Base-by-base conservation (phyloP, 192 early-diverging fungal species). In the Piromyces finnis region DNA sequence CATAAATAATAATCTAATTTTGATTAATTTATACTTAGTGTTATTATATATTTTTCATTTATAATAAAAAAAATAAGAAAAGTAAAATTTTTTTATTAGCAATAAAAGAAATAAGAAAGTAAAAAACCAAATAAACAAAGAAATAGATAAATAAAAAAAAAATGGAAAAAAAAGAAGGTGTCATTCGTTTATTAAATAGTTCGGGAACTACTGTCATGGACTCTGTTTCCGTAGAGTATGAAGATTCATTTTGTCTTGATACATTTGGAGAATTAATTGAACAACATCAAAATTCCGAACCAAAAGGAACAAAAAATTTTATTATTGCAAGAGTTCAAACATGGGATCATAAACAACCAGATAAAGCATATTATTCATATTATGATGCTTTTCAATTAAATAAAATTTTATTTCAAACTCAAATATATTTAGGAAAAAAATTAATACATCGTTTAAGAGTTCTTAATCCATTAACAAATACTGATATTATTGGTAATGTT, bases 401-500 rank as follows among this genome's bases (percentile, higher is more conserved):
- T 82, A 91, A 89, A 83, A 88, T 88, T 32, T 82, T 91, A 17
- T 91, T 91, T 79, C 90, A 91, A 81, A 91, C 90, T 14, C 90
- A 91, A 84, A 30, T 88, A 1, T 91, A 91, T 79, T 81, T 91
- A 22, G 86, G 87, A 81, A 91, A 91, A 83, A 88, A 90, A 79
- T 81, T 90, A 29, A 91, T 91, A 27, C 90, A 91, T 80, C 83
- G 90, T 29, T 79, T 91, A n/a, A 88, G 90, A 77, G 90, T 91
- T 29, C 85, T 91, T 36, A 91, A 91, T 80, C 90, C 90, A 26
- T 81, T 91, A 32, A 90, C 89, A 5, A 91, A 91, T 80, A 89
- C 90, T 14, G 90, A 91, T 79, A 91, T 91, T 77, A 91, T 91
- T 78, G 90, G 90, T 30, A 88, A 91, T 79, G 90, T 91, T 29